A percentile compares a stretch with the other conserved stretches of the same genome.
These are phyloP conservation scores for Sporothrix globosa DNA, from an alignment of 2,329 filamentous ascomycete genomes.

Conservation along the genomic window DNA sequence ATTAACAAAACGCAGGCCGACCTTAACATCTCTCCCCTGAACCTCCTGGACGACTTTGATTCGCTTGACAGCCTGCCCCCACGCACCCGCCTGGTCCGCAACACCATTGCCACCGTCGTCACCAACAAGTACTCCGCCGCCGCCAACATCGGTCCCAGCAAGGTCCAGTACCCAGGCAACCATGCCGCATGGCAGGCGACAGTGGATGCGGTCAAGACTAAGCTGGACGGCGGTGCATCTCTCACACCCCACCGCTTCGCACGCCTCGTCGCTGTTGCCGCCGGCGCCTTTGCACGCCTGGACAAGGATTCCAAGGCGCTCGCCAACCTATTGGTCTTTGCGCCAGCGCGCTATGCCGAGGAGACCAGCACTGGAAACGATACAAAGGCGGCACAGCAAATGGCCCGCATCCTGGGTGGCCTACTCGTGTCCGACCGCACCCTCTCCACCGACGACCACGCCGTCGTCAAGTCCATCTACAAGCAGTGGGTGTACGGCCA, in stretches of 20 bases:
- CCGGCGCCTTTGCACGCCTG: conserved; percentile 42
- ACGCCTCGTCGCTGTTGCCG: conserved; percentile 40
- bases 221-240: not conserved
- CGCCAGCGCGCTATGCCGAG: conserved; percentile 36
- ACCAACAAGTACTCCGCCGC: conserved; percentile 38
- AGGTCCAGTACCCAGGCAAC: conserved; percentile 40
- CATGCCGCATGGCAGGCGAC: conserved; percentile 36
- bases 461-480: conserved; percentile 49
- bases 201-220: conserved; percentile 29
- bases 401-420: conserved; percentile 49
- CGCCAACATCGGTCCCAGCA: conserved; percentile 24
- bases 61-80: conserved; percentile 32
- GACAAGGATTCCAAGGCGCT: conserved; percentile 44
- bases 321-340: conserved; percentile 38
- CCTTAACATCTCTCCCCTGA: conserved; percentile 23
- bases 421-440: conserved; percentile 46
- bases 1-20: conserved; percentile 36
- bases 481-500: conserved; percentile 55
- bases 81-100: conserved; percentile 34
- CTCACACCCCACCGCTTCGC: conserved; percentile 35
- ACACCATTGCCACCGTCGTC: conserved; percentile 35
- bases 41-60: conserved; percentile 34
- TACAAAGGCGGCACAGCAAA: conserved; percentile 38
- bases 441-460: conserved; percentile 49
- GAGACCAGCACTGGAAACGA: not conserved